phyloP scores from a whole-genome alignment of 495 filamentous ascomycete genomes.

The Hypoxylon lenormandii region DNA sequence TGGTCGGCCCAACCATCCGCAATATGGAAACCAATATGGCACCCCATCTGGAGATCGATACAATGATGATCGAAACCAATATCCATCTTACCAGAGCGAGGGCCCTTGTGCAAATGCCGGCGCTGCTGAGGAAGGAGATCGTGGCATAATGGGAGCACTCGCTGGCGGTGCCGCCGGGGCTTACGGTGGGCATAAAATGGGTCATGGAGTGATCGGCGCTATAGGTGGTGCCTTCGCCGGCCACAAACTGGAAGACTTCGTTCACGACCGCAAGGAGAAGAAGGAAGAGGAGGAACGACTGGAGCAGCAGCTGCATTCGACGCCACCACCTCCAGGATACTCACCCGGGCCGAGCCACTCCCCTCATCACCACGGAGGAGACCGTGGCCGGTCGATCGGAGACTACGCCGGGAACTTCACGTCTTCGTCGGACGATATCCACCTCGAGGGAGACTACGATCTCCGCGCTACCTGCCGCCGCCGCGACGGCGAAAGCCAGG shows the following conservation, averaged over 20 bases:
- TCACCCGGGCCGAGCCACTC: constrained; percentile 6
- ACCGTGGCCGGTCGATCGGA: constrained; percentile 23
- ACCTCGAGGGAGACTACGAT: constrained; percentile 52
- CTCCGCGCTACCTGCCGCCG: constrained; percentile 51
- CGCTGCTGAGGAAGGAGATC: constrained; percentile 47
- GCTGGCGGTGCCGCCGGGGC: constrained; percentile 52
- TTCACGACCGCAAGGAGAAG: constrained; percentile 54
- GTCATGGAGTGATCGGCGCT: constrained; percentile 52
- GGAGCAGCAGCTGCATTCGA: constrained; percentile 29
- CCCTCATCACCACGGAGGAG: constrained; percentile 6
- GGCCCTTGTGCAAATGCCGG: constrained; percentile 9
- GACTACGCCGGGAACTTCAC: constrained; percentile 50
- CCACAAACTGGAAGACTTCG: constrained; percentile 55
- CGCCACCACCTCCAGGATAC: constrained; percentile 8
- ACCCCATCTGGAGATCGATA: constrained; percentile 8
- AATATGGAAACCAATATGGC: constrained; percentile 20
- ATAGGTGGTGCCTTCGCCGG: constrained; percentile 54
- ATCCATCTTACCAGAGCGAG: constrained; percentile 16
- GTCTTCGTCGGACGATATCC: constrained; percentile 50
- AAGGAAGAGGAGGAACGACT: constrained; percentile 53
- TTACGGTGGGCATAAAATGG: constrained; percentile 53
- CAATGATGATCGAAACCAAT: constrained; percentile 3
- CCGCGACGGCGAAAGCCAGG: constrained; percentile 46
- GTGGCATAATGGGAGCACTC: constrained; percentile 52
- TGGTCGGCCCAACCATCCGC: constrained; percentile 13